phyloP scores from a whole-genome alignment of 192 early-diverging fungal species.

The Umbelopsis sp. region DNA sequence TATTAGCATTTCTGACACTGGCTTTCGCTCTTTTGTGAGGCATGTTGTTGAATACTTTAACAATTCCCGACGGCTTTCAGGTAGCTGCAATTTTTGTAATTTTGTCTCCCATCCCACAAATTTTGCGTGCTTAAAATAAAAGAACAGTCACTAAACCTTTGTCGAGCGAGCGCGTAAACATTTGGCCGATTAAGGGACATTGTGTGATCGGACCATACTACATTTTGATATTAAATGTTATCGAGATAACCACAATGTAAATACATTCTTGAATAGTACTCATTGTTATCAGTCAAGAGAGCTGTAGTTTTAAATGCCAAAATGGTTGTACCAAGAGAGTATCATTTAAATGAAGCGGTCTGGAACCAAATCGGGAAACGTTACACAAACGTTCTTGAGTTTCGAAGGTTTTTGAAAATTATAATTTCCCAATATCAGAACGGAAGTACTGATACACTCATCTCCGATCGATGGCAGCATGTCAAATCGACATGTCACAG shows the following conservation, averaged over 20 bases:
- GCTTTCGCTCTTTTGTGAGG: slow-evolving; percentile 37
- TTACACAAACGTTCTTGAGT: neutral
- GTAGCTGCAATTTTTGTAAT: neutral
- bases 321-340: too few species aligned
- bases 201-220: neutral
- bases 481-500: slow-evolving; percentile 12
- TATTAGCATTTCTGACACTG: slow-evolving; percentile 27
- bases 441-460: neutral
- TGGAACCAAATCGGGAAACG: neutral
- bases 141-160: neutral
- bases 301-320: too few species aligned
- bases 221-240: too few species aligned
- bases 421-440: neutral
- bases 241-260: too few species aligned
- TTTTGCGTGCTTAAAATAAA: too few species aligned
- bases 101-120: too few species aligned
- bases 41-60: neutral
- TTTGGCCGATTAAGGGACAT: neutral
- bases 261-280: too few species aligned
- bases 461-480: slow-evolving; percentile 8
- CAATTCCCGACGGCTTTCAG: too few species aligned
- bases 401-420: neutral
- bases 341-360: neutral
- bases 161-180: neutral
- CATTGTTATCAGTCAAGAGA: too few species aligned